Conservation (phyloP, 805 yeast genomes). For the Candida odintsovae region DNA sequence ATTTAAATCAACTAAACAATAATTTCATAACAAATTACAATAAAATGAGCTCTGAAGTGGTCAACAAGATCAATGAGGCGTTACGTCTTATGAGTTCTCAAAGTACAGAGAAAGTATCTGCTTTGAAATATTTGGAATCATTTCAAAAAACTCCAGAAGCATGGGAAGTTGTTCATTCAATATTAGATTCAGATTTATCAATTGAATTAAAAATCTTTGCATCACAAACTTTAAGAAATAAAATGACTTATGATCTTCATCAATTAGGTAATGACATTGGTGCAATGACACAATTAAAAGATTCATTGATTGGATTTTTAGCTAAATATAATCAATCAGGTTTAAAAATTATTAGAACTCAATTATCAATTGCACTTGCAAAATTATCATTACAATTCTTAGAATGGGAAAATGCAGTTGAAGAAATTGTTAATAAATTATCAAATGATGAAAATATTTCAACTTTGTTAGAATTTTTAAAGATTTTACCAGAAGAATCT, state of each 20-base stretch:
- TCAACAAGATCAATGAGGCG: conserved; percentile 19
- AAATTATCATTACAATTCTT: conserved; percentile 74
- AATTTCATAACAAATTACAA: too few relatives aligned
- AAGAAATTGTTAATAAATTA: conserved; percentile 54
- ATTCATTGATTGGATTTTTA: conserved; percentile 56
- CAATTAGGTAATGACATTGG: conserved; percentile 54
- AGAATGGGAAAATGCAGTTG: conserved; percentile 66
- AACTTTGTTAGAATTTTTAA: conserved; percentile 69
- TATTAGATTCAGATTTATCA: conserved; percentile 33
- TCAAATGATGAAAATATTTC: conserved; percentile 29
- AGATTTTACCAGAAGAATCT: conserved; percentile 88
- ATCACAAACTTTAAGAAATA: conserved; percentile 86
- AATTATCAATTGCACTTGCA: conserved; percentile 75
- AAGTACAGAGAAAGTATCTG: conserved; percentile 31
- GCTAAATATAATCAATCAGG: conserved; percentile 36
- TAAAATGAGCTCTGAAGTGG: conserved; percentile 1
- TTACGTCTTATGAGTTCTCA: conserved; percentile 22
- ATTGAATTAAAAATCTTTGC: conserved; percentile 72
- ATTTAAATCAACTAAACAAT: background rate
- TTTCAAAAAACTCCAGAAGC: conserved; percentile 83
- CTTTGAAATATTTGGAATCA: conserved; percentile 56
- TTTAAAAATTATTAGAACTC: conserved; percentile 67
- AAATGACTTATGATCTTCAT: conserved; percentile 72
- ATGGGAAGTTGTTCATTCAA: conserved; percentile 64
- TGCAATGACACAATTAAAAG: conserved; percentile 56